Evolutionary conservation across 306 rosid species (phyloP).

Genomic region (Gastrolobium bilobum): DNA sequence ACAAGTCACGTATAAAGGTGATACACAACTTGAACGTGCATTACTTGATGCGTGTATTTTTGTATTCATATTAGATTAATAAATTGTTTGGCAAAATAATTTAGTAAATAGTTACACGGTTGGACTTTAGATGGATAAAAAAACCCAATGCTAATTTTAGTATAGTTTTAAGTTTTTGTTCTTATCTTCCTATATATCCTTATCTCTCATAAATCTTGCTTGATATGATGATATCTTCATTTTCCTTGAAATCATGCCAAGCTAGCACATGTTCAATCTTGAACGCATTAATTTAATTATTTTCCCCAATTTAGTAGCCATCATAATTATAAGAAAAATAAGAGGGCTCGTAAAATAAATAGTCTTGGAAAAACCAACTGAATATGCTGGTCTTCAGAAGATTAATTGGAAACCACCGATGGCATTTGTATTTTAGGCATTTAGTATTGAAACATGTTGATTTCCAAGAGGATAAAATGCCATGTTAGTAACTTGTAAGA

Average conservation of each 20-base stretch:
- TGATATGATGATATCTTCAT: constrained; percentile 8
- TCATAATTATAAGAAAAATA: background rate
- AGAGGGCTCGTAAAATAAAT: background rate
- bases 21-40: too few species aligned
- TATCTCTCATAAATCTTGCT: constrained; percentile 20
- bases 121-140: too few species aligned
- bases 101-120: too few species aligned
- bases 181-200: constrained; percentile 9
- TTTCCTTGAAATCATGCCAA: constrained; percentile 2
- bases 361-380: background rate
- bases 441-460: background rate
- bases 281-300: background rate
- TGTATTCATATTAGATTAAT: too few species aligned
- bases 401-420: constrained; percentile 8
- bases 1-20: background rate
- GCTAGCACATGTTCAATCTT: background rate
- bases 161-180: constrained; percentile 26
- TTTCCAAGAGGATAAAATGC: background rate
- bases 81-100: too few species aligned
- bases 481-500: background rate
- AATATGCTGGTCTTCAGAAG: background rate
- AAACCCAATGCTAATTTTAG: background rate
- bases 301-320: background rate
- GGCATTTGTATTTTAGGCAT: background rate
- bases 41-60: too few species aligned